A percentile compares a stretch with the other conserved stretches of the same genome.
phyloP scores from a whole-genome alignment of 305 asterid genomes.

The Fraxinus angustifolia region DNA sequence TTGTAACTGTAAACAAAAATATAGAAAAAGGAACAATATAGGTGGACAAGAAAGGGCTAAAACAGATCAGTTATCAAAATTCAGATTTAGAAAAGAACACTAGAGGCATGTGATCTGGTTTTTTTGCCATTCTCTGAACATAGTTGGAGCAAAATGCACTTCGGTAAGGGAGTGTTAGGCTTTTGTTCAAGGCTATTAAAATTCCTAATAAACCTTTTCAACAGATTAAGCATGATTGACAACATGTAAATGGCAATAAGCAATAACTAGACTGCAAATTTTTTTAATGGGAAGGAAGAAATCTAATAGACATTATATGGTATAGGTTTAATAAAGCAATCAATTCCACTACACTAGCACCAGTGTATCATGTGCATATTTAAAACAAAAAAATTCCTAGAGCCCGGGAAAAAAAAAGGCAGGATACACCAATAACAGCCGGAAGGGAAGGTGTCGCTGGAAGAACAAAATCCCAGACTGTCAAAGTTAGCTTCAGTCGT shows the following conservation, averaged over 20 bases:
- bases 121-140: neutral
- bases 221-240: neutral
- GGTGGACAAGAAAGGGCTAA: neutral
- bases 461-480: slow-evolving; percentile 91
- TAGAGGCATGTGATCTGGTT: neutral
- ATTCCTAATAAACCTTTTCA: neutral
- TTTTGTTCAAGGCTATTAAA: neutral
- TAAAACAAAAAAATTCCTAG: neutral
- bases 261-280: neutral
- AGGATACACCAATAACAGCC: slow-evolving; percentile 99
- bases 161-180: neutral
- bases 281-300: neutral
- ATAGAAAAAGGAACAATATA: neutral
- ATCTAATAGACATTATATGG: neutral
- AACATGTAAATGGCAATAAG: neutral
- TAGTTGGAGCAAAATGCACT: neutral
- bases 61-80: slow-evolving; percentile 6
- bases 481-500: slow-evolving; percentile 74
- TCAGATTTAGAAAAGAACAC: neutral
- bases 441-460: slow-evolving; percentile 95
- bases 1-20: neutral
- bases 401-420: neutral
- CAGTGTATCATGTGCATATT: neutral
- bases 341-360: neutral
- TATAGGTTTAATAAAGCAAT: neutral